These are phyloP conservation scores for Vitis vinifera DNA, from an alignment of 164 flowering plant species.

Conservation along the genomic window DNA sequence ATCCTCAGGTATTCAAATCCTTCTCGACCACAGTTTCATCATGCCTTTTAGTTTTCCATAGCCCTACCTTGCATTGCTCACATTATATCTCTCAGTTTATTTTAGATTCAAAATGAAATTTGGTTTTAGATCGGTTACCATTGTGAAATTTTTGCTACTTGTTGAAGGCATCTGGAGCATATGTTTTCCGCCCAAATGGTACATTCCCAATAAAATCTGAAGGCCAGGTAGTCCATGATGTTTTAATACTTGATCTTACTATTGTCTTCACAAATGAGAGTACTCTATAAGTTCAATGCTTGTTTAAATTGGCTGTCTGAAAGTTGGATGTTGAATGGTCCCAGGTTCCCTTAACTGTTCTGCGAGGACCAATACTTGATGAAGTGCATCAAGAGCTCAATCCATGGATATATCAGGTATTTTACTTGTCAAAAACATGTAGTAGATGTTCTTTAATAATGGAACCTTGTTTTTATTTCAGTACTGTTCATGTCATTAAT, in stretches of 20 bases:
- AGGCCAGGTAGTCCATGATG: conserved; percentile 41
- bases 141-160: conserved; percentile 13
- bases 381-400: conserved; percentile 81
- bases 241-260: not conserved
- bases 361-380: conserved; percentile 74
- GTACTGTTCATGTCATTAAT: not conserved
- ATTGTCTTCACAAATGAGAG: not conserved
- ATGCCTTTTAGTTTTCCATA: not conserved
- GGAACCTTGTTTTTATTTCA: not conserved
- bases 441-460: too few relatives aligned
- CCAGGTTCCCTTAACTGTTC: conserved; percentile 65
- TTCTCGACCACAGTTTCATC: not conserved
- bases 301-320: not conserved
- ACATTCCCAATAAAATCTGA: conserved; percentile 52
- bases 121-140: conserved; percentile 2
- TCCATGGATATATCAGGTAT: conserved; percentile 86
- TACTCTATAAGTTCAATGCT: not conserved
- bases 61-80: not conserved
- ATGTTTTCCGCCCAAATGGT: conserved; percentile 87
- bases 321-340: conserved; percentile 11
- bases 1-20: conserved; percentile 62
- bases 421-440: not conserved
- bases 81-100: not conserved
- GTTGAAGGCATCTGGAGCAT: conserved; percentile 92
- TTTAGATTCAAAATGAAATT: not conserved